Conservation (phyloP, 176 grass and related monocot genomes). For the Metroxylon sagu region DNA sequence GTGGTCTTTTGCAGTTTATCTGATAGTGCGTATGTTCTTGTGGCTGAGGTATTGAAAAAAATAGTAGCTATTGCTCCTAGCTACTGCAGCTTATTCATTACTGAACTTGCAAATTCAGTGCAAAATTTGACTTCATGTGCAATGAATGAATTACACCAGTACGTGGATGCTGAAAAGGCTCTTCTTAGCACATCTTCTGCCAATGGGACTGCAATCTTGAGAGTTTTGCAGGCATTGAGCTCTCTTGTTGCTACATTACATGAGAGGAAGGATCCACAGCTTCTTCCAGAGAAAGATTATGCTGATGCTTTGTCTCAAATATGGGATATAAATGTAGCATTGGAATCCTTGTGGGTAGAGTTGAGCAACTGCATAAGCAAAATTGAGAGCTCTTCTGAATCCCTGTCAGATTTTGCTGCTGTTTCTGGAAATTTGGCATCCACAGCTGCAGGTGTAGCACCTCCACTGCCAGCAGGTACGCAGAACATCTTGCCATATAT, state of each 20-base stretch:
- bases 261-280: slow-evolving; percentile 55
- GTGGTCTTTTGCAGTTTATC: slow-evolving; percentile 58
- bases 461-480: slow-evolving; percentile 78
- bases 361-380: slow-evolving; percentile 97
- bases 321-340: slow-evolving; percentile 67
- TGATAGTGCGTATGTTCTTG: slow-evolving; percentile 84
- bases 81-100: slow-evolving; percentile 87
- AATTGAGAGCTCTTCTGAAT: slow-evolving; percentile 83
- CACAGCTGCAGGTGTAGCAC: slow-evolving; percentile 52
- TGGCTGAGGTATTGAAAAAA: slow-evolving; percentile 90
- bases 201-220: slow-evolving; percentile 88
- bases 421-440: slow-evolving; percentile 45
- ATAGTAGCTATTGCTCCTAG: slow-evolving; percentile 75
- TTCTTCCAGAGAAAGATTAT: slow-evolving; percentile 46
- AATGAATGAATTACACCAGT: slow-evolving; percentile 74
- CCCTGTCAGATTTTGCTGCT: slow-evolving; percentile 38
- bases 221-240: slow-evolving; percentile 94
- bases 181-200: slow-evolving; percentile 84
- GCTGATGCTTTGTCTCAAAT: slow-evolving; percentile 59
- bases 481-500: slow-evolving; percentile 98
- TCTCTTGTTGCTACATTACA: slow-evolving; percentile 78
- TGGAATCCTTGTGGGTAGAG: slow-evolving; percentile 83
- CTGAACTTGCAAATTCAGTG: slow-evolving; percentile 77
- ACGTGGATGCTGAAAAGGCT: slow-evolving; percentile 82
- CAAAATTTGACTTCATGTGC: slow-evolving; percentile 61